phyloP scores from a whole-genome alignment of 345 rosid genomes.

The Melastoma malabathricum region DNA sequence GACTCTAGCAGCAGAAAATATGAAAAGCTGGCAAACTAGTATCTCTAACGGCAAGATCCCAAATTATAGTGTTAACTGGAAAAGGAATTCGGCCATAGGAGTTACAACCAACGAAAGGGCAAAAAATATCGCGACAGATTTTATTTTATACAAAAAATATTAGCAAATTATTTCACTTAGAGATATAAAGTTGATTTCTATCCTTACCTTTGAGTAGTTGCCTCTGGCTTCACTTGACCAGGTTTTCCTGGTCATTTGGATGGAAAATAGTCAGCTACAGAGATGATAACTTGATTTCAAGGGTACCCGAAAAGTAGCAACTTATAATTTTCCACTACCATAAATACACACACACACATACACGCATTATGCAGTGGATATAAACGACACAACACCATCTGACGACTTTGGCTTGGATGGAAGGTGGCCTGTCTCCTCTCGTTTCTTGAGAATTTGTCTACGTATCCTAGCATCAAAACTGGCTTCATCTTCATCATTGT shows the following conservation, averaged over 20 bases:
- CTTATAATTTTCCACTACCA: neutral
- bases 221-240: constrained; percentile 22
- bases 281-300: constrained; percentile 5
- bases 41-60: too few species aligned
- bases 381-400: constrained; percentile 4
- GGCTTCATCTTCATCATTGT: constrained; percentile 43
- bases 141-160: neutral
- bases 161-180: neutral
- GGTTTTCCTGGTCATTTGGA: constrained; percentile 35
- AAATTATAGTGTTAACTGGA: too few species aligned
- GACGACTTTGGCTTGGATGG: constrained; percentile 9
- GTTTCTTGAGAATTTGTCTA: constrained; percentile 49
- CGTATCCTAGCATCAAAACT: constrained; percentile 87
- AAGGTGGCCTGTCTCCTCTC: constrained; percentile 47
- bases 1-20: too few species aligned
- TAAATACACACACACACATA: neutral
- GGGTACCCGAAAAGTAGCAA: neutral
- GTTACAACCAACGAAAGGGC: too few species aligned
- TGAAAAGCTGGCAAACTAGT: too few species aligned
- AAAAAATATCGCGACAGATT: neutral
- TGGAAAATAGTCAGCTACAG: constrained; percentile 5
- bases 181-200: neutral
- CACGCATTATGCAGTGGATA: neutral
- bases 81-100: too few species aligned
- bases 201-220: constrained; percentile 39